These are phyloP conservation scores for Acacia melanoxylon DNA, from an alignment of 306 rosid genomes.

Conservation along the genomic window DNA sequence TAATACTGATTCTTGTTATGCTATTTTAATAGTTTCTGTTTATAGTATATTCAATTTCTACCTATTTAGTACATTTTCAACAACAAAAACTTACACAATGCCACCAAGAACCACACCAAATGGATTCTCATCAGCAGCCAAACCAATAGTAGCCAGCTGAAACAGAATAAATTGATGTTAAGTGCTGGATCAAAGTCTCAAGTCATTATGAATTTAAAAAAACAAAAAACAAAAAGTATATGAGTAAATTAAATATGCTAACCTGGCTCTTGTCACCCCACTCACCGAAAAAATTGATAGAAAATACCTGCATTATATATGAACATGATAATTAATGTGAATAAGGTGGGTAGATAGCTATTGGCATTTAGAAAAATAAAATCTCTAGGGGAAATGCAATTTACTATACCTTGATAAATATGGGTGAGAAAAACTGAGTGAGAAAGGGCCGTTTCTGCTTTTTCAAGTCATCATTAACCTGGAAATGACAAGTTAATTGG, in stretches of 20 bases:
- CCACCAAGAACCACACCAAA: slow-evolving; percentile 73
- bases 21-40: too few relatives aligned
- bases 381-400: not conserved
- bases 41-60: too few relatives aligned
- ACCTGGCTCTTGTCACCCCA: slow-evolving; percentile 88
- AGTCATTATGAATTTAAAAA: not conserved
- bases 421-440: not conserved
- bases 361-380: slow-evolving; percentile 2
- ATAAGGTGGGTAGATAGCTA: not conserved
- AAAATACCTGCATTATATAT: slow-evolving; percentile 55
- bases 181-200: not conserved
- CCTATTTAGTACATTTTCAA: too few relatives aligned
- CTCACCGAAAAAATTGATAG: slow-evolving; percentile 70
- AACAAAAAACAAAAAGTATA: not conserved
- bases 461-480: slow-evolving; percentile 46
- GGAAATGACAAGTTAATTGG: not conserved
- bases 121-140: slow-evolving; percentile 77
- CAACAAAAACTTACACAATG: slow-evolving; percentile 60
- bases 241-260: slow-evolving; percentile 1
- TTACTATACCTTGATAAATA: slow-evolving; percentile 3
- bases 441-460: not conserved
- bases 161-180: slow-evolving; percentile 13
- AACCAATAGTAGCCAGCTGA: slow-evolving; percentile 73
- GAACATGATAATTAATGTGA: slow-evolving; percentile 11
- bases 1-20: too few relatives aligned